Conservation (phyloP, 176 grass and related monocot genomes). For the Calamus simplicifolius region DNA sequence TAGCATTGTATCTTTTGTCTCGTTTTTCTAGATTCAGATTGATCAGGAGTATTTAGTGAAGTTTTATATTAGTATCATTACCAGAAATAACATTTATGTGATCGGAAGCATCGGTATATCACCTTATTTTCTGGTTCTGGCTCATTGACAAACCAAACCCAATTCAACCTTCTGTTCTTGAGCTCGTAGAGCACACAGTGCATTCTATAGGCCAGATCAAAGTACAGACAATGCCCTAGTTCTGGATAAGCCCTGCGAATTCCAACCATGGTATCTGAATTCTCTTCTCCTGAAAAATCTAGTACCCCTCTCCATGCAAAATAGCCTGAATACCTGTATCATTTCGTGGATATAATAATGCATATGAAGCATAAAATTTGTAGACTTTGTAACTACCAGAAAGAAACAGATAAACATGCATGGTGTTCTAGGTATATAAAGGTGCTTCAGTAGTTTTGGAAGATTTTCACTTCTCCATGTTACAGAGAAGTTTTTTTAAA, state of each 20-base stretch:
- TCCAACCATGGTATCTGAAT: slow-evolving; percentile 29
- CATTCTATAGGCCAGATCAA: slow-evolving; percentile 53
- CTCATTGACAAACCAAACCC: slow-evolving; percentile 80
- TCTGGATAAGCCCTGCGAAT: slow-evolving; percentile 58
- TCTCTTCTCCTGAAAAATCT: slow-evolving; percentile 63
- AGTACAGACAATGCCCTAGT: slow-evolving; percentile 69
- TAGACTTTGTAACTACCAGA: too few relatives aligned
- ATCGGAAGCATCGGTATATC: not conserved
- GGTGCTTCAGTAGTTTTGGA: too few relatives aligned
- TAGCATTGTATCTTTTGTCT: too few relatives aligned
- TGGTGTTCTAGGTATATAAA: too few relatives aligned
- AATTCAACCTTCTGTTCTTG: slow-evolving; percentile 56
- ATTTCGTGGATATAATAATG: too few relatives aligned
- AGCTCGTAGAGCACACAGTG: slow-evolving; percentile 79
- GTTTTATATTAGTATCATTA: too few relatives aligned
- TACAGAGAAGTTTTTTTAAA: too few relatives aligned
- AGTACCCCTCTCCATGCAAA: slow-evolving; percentile 78
- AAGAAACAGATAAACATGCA: too few relatives aligned
- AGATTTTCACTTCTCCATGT: too few relatives aligned
- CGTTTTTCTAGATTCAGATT: too few relatives aligned
- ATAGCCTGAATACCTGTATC: slow-evolving; percentile 69
- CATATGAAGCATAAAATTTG: not conserved
- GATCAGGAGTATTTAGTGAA: too few relatives aligned
- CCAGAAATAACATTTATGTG: not conserved
- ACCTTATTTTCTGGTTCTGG: slow-evolving; percentile 61